Percentiles rank a stretch among this genome's conserved stretches.
Conservation (phyloP, 2,329 filamentous ascomycete species). For the Ceratocystiopsis brevicomis region DNA sequence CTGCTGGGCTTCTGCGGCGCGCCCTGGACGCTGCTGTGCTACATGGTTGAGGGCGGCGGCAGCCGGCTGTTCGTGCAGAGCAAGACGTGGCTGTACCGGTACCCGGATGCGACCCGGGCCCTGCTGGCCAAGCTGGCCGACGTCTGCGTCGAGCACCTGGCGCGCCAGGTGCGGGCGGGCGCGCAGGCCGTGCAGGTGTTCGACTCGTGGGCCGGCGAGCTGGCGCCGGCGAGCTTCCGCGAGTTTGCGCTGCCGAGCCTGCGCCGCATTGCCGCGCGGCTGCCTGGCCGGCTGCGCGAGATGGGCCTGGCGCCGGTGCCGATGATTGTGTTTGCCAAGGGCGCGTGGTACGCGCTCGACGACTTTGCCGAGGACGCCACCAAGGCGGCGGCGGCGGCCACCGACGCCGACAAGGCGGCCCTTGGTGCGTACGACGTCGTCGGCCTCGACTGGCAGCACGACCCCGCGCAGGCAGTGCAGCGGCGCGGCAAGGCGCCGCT, state of each 20-base stretch:
- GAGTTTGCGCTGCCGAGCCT: conserved; percentile 77
- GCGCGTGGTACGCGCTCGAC: conserved; percentile 87
- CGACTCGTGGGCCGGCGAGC: conserved; percentile 92
- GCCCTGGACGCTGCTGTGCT: conserved; percentile 91
- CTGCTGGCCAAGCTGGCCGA: conserved; percentile 83
- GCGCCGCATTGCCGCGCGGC: conserved; percentile 59
- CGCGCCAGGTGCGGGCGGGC: conserved; percentile 77
- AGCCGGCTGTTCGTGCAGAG: conserved; percentile 86
- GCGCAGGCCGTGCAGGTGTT: conserved; percentile 94
- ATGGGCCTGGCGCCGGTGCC: conserved; percentile 65
- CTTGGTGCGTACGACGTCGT: conserved; percentile 67
- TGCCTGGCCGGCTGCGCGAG: conserved; percentile 56
- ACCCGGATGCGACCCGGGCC: conserved; percentile 59
- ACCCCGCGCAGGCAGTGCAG: conserved; percentile 65
- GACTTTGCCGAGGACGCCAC: conserved; percentile 43
- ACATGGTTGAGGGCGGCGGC: conserved; percentile 97
- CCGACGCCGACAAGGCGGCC: no score
- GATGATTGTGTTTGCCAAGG: conserved; percentile 97
- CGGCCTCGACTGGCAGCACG: conserved; percentile 86
- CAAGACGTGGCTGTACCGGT: conserved; percentile 94
- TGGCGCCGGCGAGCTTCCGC: conserved; percentile 68
- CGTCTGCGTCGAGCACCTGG: conserved; percentile 86
- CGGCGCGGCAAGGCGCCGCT: conserved; percentile 56
- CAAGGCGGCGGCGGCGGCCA: no score
- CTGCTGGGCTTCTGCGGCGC: conserved; percentile 93